Percentiles rank a stretch among this genome's conserved stretches.
Conservation (phyloP, 768 basidiomycete species). For the Mycena albidolilacea region DNA sequence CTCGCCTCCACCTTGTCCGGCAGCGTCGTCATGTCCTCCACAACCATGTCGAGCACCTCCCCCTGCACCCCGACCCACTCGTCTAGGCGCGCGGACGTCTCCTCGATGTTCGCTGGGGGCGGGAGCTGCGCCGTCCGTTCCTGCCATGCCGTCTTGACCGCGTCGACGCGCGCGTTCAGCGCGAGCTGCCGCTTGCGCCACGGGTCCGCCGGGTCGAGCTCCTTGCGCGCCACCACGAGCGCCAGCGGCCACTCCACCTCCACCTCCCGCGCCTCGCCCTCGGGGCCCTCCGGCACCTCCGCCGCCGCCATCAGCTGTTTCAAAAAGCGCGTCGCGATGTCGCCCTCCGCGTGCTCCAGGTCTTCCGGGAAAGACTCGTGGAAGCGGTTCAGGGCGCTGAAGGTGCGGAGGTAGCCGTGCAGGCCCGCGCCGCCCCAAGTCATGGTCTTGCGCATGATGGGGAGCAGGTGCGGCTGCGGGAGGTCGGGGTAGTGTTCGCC, state of each 20-base stretch:
- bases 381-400: slow-evolving; percentile 79
- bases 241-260: slow-evolving; percentile 62
- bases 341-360: slow-evolving; percentile 61
- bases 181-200: slow-evolving; percentile 15
- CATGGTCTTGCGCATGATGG: slow-evolving; percentile 72
- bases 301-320: slow-evolving; percentile 62
- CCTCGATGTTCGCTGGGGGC: slow-evolving; percentile 11
- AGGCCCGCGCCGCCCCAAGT: slow-evolving; percentile 71
- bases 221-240: slow-evolving; percentile 33
- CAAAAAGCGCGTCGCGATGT: slow-evolving; percentile 78
- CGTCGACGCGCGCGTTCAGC: slow-evolving; percentile 11
- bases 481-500: slow-evolving; percentile 62
- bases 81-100: slow-evolving; percentile 14
- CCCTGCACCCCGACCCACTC: slow-evolving; percentile 32
- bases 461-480: slow-evolving; percentile 51
- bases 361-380: slow-evolving; percentile 76
- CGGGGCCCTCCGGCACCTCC: slow-evolving; percentile 47
- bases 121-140: background rate
- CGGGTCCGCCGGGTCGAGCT: slow-evolving; percentile 36
- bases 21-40: slow-evolving; percentile 7
- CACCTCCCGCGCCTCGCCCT: slow-evolving; percentile 57
- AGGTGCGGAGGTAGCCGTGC: slow-evolving; percentile 78
- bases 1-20: background rate
- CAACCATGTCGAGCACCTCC: slow-evolving; percentile 22
- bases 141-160: slow-evolving; percentile 5